These are phyloP conservation scores for Aethionema arabicum DNA, from an alignment of 345 rosid species.

Conservation along the genomic window DNA sequence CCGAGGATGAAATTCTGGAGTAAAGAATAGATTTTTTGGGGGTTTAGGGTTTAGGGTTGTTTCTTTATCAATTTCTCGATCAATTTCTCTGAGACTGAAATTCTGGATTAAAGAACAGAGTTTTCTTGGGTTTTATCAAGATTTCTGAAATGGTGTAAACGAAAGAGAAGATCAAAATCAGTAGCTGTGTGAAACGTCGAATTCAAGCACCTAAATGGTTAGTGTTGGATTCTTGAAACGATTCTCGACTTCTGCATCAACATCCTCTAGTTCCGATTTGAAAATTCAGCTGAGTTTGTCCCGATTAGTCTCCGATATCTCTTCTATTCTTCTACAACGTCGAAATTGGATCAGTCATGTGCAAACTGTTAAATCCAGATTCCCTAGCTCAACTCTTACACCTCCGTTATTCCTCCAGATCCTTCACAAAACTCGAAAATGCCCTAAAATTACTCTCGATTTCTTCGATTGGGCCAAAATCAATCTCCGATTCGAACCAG, in stretches of 20 bases:
- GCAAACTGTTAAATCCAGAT: constrained; percentile 35
- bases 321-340: constrained; percentile 60
- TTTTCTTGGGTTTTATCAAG: too few relatives aligned
- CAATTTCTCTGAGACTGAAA: too few relatives aligned
- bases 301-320: constrained; percentile 49
- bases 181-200: too few relatives aligned
- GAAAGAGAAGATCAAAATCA: too few relatives aligned
- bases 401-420: constrained; percentile 53
- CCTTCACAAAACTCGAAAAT: constrained; percentile 46
- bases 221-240: constrained; percentile 26
- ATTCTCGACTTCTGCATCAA: constrained; percentile 38
- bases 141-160: too few relatives aligned
- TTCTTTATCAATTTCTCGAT: too few relatives aligned
- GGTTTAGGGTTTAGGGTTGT: too few relatives aligned
- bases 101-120: too few relatives aligned
- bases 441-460: constrained; percentile 45
- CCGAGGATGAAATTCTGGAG: too few relatives aligned
- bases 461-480: constrained; percentile 61
- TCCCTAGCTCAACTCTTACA: constrained; percentile 47
- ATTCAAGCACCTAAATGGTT: constrained; percentile 14
- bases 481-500: constrained; percentile 52
- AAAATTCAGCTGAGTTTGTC: constrained; percentile 45
- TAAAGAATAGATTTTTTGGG: too few relatives aligned
- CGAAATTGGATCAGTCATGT: constrained; percentile 49
- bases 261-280: constrained; percentile 44